These are phyloP conservation scores for Rhytidiadelphus loreus DNA, from an alignment of 225 moss, liverwort and hornwort genomes.

Conservation along the genomic window DNA sequence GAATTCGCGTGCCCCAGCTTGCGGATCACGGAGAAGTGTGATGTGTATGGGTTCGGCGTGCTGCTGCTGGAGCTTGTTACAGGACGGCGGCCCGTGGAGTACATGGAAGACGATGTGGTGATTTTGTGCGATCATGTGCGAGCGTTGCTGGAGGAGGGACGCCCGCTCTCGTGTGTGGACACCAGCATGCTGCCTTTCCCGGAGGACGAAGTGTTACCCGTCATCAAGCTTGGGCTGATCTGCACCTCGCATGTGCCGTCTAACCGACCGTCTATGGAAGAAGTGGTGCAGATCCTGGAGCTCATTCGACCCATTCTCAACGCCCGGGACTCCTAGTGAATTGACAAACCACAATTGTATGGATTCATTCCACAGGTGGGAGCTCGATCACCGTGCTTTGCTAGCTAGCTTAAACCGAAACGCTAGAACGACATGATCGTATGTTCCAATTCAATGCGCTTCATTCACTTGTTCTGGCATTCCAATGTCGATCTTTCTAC, in stretches of 20 bases:
- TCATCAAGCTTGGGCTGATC: conserved; percentile 93
- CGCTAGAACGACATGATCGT: neutral
- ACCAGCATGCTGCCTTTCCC: conserved; percentile 29
- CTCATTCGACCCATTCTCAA: conserved; percentile 80
- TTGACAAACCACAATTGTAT: neutral
- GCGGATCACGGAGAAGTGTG: conserved; percentile 93
- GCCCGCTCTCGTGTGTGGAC: conserved; percentile 72
- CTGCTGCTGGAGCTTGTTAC: conserved; percentile 92
- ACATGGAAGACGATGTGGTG: conserved; percentile 97
- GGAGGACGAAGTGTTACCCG: conserved; percentile 88
- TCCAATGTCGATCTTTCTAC: neutral
- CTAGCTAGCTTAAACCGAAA: neutral
- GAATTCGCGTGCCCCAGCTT: conserved; percentile 91
- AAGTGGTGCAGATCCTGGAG: conserved; percentile 94
- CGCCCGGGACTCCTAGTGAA: conserved; percentile 22
- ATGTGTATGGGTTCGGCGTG: conserved; percentile 92
- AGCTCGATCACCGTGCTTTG: neutral
- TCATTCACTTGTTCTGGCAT: neutral
- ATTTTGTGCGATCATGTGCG: conserved; percentile 85
- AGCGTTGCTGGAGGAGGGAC: conserved; percentile 80
- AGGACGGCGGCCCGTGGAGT: conserved; percentile 86
- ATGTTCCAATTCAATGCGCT: neutral
- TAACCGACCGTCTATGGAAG: conserved; percentile 92
- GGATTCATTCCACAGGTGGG: neutral
- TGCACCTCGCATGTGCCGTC: conserved; percentile 99